Conservation (phyloP, 805 yeast species). For the Ogataea allantospora region DNA sequence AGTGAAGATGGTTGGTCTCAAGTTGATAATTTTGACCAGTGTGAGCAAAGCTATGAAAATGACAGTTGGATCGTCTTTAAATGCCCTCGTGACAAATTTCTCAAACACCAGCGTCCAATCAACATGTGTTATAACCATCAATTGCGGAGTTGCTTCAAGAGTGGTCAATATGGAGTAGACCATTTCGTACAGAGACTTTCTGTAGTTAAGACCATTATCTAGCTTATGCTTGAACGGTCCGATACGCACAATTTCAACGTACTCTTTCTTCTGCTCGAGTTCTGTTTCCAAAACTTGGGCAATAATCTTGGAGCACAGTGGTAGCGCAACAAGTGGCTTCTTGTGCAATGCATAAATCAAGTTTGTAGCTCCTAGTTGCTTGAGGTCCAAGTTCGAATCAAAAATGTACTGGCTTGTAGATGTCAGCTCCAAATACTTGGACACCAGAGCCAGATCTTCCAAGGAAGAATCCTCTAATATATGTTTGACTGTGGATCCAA, state of each 20-base stretch:
- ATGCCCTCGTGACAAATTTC: constrained; percentile 46
- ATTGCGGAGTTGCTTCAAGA: constrained; percentile 28
- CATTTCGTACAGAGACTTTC: constrained; percentile 71
- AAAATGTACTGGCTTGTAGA: constrained; percentile 28
- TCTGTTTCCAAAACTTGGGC: constrained; percentile 52
- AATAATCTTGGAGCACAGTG: constrained; percentile 45
- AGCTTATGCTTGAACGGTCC: constrained; percentile 85
- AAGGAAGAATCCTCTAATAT: constrained; percentile 19
- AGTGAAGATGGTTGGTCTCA: constrained; percentile 26
- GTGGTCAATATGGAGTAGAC: constrained; percentile 51
- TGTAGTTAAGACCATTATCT: constrained; percentile 71
- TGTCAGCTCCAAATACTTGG: constrained; percentile 26
- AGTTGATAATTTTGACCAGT: constrained; percentile 37
- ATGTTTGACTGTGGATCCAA: constrained; percentile 32
- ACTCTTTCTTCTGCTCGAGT: constrained; percentile 51
- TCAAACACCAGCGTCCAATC: constrained; percentile 33
- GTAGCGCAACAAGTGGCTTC: constrained; percentile 46
- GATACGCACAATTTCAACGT: constrained; percentile 67
- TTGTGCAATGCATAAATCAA: constrained; percentile 59
- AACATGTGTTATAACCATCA: constrained; percentile 20
- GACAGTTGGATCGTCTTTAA: constrained; percentile 62
- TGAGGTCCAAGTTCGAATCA: constrained; percentile 48
- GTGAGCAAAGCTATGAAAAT: constrained; percentile 52
- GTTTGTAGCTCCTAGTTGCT: constrained; percentile 58
- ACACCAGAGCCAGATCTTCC: constrained; percentile 10